Evolutionary conservation across 1,284 basidiomycete species (phyloP), one percentile per base, ranked within the genome.

Genomic region (Wallemia hederae): DNA sequence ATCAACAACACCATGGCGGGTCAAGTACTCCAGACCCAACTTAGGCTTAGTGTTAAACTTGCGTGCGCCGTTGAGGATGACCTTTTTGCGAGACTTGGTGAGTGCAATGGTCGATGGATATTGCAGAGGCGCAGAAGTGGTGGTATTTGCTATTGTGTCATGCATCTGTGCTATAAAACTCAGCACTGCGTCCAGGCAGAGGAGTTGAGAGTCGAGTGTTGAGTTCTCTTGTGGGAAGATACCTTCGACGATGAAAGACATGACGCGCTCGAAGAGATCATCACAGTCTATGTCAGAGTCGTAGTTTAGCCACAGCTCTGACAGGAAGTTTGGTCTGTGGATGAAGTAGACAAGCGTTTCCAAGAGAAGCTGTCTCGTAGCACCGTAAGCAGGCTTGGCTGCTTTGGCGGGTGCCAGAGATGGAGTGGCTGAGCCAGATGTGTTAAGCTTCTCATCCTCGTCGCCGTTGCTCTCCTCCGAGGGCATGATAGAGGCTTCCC

Each of bases 21-120:
- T 85, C 33, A 94, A 74, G 71, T 87, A 91, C 2, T 84, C 78
- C n/a, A 98, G 70, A 0, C 91, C 94, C 55, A 78, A 76, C 72
- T 94, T 97, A 1, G 94, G 92, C 72, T 98, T 98, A n/a, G 77
- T 72, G 68, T 98, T 99, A 75, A 98, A 99, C 58, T 81, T 80
- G 0, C 80, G 74, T 1, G 89, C 87, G 7, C 89, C 92, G 0
- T 81, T 78, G 58, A 94, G 74, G 25, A 96, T 80, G 14, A 91
- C 73, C 55, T 83, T 82, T 72, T 99, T 99, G 67, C 80, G 80
- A 0, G 83, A 81, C 70, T 97, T 97, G 24, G 77, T 77, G 60
- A 77, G 74, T 49, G 79, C 73, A 28, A 97, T 76, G 19, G 76
- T 74, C 3, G 81, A 78, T 1, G 78, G 71, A 2, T 74, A 67